Evolutionary conservation across 2,329 filamentous ascomycete genomes (phyloP).

Genomic region (Neonectria sp.): DNA sequence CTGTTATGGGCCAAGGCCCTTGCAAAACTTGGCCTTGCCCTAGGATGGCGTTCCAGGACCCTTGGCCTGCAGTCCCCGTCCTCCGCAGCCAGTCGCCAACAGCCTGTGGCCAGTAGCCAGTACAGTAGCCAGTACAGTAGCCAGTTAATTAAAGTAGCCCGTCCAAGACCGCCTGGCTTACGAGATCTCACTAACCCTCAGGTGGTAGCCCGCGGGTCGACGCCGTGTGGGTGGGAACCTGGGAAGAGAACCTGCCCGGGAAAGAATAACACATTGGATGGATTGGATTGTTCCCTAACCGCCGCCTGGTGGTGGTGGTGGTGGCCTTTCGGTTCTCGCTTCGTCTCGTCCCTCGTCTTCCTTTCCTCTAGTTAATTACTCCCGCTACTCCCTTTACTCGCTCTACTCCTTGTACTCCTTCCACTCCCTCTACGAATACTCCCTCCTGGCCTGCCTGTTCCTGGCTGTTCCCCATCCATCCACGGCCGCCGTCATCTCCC

Average conservation of each 20-base stretch:
- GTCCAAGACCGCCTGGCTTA: constrained; percentile 34
- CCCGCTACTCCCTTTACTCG: background rate
- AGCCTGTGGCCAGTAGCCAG: constrained; percentile 11
- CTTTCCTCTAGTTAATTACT: constrained; percentile 6
- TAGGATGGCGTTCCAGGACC: background rate
- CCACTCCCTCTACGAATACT: constrained; percentile 11
- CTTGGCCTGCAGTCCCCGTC: too few species aligned
- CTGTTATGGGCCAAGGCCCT: background rate
- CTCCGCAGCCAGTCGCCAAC: constrained; percentile 16
- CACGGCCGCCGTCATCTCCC: constrained; percentile 12
- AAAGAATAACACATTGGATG: constrained; percentile 38
- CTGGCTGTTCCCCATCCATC: constrained; percentile 1
- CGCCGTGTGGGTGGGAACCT: constrained; percentile 35
- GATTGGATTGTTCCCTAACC: constrained; percentile 30
- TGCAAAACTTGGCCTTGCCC: background rate
- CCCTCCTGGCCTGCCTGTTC: constrained; percentile 12
- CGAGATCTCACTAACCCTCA: constrained; percentile 44
- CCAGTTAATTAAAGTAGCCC: constrained; percentile 5
- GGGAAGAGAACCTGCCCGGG: background rate
- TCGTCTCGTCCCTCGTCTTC: constrained; percentile 18
- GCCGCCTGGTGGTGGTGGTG: constrained; percentile 6
- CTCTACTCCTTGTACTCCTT: constrained; percentile 2
- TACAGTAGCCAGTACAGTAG: too few species aligned
- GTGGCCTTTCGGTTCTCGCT: constrained; percentile 21
- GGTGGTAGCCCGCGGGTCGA: constrained; percentile 33